These are phyloP conservation scores for Millerozyma miso DNA, from an alignment of 805 yeast genomes.

Conservation along the genomic window DNA sequence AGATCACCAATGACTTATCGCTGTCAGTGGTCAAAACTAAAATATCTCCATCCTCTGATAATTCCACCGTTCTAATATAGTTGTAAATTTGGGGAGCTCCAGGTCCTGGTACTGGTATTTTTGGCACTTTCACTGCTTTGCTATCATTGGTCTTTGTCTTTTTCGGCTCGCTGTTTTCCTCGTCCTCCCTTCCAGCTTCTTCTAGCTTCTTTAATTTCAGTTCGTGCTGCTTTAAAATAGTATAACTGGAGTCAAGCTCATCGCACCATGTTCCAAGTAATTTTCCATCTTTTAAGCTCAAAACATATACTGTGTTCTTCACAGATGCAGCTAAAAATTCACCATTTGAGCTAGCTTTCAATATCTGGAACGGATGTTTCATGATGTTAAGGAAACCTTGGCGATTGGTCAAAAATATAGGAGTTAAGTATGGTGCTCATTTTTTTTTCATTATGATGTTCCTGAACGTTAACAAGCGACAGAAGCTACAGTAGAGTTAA, in stretches of 20 bases:
- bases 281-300: conserved; percentile 33
- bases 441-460: no score
- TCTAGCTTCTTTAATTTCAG: conserved; percentile 31
- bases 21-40: conserved; percentile 74
- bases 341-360: conserved; percentile 43
- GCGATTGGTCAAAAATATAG: no score
- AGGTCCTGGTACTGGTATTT: conserved; percentile 58
- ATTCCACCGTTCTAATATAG: conserved; percentile 58
- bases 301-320: conserved; percentile 57
- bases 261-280: conserved; percentile 63
- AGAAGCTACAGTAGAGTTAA: not conserved
- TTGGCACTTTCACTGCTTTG: conserved; percentile 35
- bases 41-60: conserved; percentile 48
- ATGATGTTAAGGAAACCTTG: conserved; percentile 19
- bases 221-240: conserved; percentile 46
- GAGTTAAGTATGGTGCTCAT: no score
- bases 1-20: conserved; percentile 73
- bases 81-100: conserved; percentile 68
- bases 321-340: conserved; percentile 50
- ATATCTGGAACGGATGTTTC: conserved; percentile 71
- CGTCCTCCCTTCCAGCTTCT: conserved; percentile 26
- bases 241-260: conserved; percentile 43
- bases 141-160: conserved; percentile 25
- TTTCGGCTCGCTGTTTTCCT: conserved; percentile 15
- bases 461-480: no score